Base-by-base conservation (phyloP, 768 basidiomycete species). In the Macrolepiota fuliginosa region DNA sequence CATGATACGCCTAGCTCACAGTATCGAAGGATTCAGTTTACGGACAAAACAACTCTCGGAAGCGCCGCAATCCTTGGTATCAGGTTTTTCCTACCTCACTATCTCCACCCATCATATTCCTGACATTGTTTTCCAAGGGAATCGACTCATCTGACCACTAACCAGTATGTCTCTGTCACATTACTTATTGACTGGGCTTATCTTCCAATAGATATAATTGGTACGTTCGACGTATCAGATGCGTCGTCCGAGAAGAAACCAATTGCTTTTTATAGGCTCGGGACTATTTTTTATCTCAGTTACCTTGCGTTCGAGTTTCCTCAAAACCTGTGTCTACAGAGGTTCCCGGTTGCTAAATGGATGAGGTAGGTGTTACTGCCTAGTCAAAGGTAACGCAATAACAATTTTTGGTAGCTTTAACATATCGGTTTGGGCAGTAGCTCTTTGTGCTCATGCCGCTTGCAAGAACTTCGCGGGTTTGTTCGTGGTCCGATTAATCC, bases 281-380 rank as follows among this genome's bases (percentile, higher is more conserved):
- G 89, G 13, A 90, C 89, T 4, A 82, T 90, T 39, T 90, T 90
- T 69, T 91, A 90, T 66, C 69, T 91, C 54, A 83, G 85, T 67
- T 90, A 90, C 66, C 80, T 91, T 11, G 66, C 77, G 9, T 90
- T 91, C 64, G 88, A 90, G 66, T 89, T 87, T 64, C 90, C 89
- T 0, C 90, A 90, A 69, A 90, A 90, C 66, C 71, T 90, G 9
- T 86, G 83, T 0, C 75, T 91, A 4, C 89, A 91, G 64, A 80
- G 82, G 17, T 90, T 89, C 66, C 89, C 89, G 0, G 89, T 91
- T 7, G 89, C 86, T 10, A 89, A 83, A 80, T 91, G 89, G 89
- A 88, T 91, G 85, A 90, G 88, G 89, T 83, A 61, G 29, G 76
- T 59, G 24, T 5, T 32, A 52, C 29, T 12, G 37, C 25, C 12